These are phyloP conservation scores for Infundibulicybe gibba DNA, from an alignment of 768 basidiomycete species.

Conservation along the genomic window DNA sequence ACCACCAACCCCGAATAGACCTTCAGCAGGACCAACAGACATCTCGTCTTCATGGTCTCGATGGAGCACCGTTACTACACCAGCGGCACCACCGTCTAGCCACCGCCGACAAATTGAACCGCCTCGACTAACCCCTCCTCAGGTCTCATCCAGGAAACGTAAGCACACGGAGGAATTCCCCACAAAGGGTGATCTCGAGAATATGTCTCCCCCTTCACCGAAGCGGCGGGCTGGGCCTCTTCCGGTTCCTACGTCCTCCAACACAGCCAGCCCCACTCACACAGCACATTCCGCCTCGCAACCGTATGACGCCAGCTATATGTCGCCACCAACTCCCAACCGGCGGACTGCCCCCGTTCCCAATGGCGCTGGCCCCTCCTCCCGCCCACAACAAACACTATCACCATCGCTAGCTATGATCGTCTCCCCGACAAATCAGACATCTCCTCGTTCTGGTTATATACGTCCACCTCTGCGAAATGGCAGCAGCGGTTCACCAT, in stretches of 20 bases:
- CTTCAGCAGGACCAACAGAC: slow-evolving; percentile 6
- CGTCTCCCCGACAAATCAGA: slow-evolving; percentile 50
- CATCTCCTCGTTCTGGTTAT: slow-evolving; percentile 2
- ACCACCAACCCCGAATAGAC: slow-evolving; percentile 5
- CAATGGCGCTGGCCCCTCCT: slow-evolving; percentile 13
- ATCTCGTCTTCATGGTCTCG: slow-evolving; percentile 37
- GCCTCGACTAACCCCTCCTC: slow-evolving; percentile 30
- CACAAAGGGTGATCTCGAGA: slow-evolving; percentile 17
- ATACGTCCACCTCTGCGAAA: not conserved
- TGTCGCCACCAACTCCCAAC: no score
- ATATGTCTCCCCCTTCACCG: slow-evolving; percentile 20
- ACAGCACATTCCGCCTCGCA: slow-evolving; percentile 4
- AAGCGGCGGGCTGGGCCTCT: slow-evolving; percentile 35
- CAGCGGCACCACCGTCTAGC: slow-evolving; percentile 40
- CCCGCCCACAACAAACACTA: slow-evolving; percentile 40
- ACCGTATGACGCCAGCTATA: no score
- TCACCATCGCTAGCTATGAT: slow-evolving; percentile 65
- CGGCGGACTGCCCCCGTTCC: no score
- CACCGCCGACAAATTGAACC: slow-evolving; percentile 33
- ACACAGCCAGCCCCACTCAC: slow-evolving; percentile 14
- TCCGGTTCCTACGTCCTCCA: slow-evolving; percentile 18
- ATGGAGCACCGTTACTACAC: slow-evolving; percentile 44
- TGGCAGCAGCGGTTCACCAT: not conserved
- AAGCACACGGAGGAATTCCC: slow-evolving; percentile 38
- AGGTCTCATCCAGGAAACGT: slow-evolving; percentile 39